Evolutionary conservation across 202 grass and related monocot species (phyloP), one percentile per base, ranked within the genome.

Genomic region (Saccharum hybrid): DNA sequence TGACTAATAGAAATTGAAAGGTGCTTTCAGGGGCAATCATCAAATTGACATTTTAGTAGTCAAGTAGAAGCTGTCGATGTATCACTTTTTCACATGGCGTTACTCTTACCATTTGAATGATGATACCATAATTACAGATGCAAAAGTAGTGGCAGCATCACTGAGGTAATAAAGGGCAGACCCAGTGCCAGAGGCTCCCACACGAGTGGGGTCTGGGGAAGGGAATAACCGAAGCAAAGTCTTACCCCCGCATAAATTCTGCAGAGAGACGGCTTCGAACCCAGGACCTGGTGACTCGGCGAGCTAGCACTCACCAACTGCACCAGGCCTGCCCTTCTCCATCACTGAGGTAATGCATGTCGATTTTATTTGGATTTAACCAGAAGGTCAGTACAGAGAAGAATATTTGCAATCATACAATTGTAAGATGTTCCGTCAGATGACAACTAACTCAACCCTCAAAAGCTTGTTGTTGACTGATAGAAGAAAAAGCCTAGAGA

Each of bases 1-100:
- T 68, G 33, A 40, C 15, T 23, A 85, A 81, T 26, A 63, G 66
- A 80, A 90, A 36, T 68, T 49, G 48, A 52, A 66, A 31, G 18
- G 37, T 19, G 46, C 4, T 74, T 62, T n/a, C 11, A 51, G 66
- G 52, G 74, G 42, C 74, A 54, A 22, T 83, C 13, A 73, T 86
- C 23, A 79, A 45, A 54, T 62, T 67, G 13, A 72, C 23, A 61
- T 82, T 77, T 60, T 66, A 38, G 43, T 41, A 78, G 22, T 51
- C 60, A 89, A 78, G 21, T n/a, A 77, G 15, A 86, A 49, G 19
- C 3, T 45, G 54, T 49, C 13, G 18, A 46, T 34, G 21, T 9
- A 63, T 78, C 39, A 69, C 12, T 48, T 30, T 28, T 46, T 63
- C 68, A 71, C 40, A 71, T 39, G 52, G 14, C 26, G 31, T 80